phyloP scores from a whole-genome alignment of 169 alveolate species.

The Eimeria mitis region DNA sequence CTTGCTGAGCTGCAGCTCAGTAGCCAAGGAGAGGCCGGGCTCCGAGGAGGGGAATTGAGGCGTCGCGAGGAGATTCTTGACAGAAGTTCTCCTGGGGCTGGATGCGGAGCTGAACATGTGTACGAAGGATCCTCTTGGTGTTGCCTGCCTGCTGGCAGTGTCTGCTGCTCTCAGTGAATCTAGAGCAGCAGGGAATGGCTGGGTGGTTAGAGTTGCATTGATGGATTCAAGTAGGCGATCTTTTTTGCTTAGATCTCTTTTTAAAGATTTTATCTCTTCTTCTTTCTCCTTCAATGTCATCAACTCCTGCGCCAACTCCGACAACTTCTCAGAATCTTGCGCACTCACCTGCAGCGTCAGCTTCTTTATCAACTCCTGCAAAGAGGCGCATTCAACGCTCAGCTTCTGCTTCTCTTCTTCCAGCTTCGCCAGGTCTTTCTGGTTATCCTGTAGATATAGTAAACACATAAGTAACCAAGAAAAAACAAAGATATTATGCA shows the following conservation, averaged over 20 bases:
- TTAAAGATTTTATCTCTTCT: constrained; percentile 25
- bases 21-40: constrained; percentile 17
- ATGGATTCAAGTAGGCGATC: background rate
- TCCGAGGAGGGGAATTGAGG: background rate
- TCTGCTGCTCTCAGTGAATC: constrained; percentile 45
- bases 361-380: constrained; percentile 44
- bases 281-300: constrained; percentile 38
- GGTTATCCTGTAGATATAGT: constrained; percentile 16
- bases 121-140: constrained; percentile 34
- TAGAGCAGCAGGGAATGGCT: background rate
- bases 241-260: constrained; percentile 14
- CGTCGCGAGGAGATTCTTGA: constrained; percentile 13
- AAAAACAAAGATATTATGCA: background rate
- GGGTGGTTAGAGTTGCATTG: background rate
- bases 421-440: constrained; percentile 12
- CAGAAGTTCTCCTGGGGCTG: constrained; percentile 55
- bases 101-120: background rate
- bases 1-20: constrained; percentile 25
- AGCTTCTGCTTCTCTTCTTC: constrained; percentile 36
- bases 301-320: constrained; percentile 48
- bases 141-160: constrained; percentile 18
- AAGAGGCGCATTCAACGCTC: constrained; percentile 22
- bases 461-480: background rate
- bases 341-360: constrained; percentile 49
- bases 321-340: constrained; percentile 46